These are phyloP conservation scores for Colletotrichum cereale DNA, from an alignment of 2,329 filamentous ascomycete genomes.

Conservation along the genomic window DNA sequence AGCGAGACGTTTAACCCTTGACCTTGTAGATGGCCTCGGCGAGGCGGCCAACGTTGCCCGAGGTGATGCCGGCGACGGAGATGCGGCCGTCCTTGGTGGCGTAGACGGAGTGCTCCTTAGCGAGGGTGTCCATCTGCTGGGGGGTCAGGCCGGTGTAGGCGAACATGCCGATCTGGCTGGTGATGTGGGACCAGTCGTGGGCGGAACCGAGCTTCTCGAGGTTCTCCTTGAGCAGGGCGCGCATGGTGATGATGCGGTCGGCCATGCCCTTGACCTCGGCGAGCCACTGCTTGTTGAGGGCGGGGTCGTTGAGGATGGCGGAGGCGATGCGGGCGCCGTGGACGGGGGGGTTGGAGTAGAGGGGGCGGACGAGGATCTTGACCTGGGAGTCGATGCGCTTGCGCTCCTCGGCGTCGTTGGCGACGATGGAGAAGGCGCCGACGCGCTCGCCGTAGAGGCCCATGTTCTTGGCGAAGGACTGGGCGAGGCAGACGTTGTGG, in stretches of 20 bases:
- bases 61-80: constrained; percentile 87
- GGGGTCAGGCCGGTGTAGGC: constrained; percentile 94
- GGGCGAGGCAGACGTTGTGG: constrained; percentile 87
- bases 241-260: constrained; percentile 99
- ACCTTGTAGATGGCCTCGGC: constrained; percentile 89
- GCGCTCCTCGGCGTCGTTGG: constrained; percentile 88
- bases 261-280: constrained; percentile 98
- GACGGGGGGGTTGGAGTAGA: constrained; percentile 98
- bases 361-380: constrained; percentile 96
- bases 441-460: constrained; percentile 99
- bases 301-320: constrained; percentile 88
- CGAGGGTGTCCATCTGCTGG: constrained; percentile 90
- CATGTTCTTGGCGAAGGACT: constrained; percentile 99
- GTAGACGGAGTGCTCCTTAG: constrained; percentile 97
- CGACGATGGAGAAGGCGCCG: constrained; percentile 94
- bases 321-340: constrained; percentile 96
- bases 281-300: constrained; percentile 93
- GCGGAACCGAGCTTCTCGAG: constrained; percentile 94
- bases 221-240: constrained; percentile 92
- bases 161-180: constrained; percentile 99
- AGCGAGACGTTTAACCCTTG: constrained; percentile 67
- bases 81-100: constrained; percentile 94
- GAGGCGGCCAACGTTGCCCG: constrained; percentile 81
- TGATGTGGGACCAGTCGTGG: constrained; percentile 99
- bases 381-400: constrained; percentile 96